A percentile compares a stretch with the other conserved stretches of the same genome.
phyloP scores from a whole-genome alignment of 768 basidiomycete species.

The Pisolithus tinctorius region DNA sequence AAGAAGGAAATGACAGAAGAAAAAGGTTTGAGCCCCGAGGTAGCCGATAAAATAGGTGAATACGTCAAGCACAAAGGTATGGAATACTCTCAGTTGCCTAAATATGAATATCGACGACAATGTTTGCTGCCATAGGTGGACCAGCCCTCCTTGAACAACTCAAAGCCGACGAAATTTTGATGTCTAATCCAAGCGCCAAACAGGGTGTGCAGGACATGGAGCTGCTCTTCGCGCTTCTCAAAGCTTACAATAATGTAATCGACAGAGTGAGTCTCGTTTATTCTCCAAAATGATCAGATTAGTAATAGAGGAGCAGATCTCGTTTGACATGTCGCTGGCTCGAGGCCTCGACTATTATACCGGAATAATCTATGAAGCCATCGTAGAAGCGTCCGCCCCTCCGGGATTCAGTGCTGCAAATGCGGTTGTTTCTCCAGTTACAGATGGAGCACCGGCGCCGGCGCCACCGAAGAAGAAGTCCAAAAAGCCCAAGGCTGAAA shows the following conservation, averaged over 20 bases:
- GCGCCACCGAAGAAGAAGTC: constrained; percentile 31
- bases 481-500: constrained; percentile 38
- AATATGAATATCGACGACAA: neutral
- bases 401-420: constrained; percentile 64
- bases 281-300: neutral
- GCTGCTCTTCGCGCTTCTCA: constrained; percentile 74
- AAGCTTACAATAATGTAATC: constrained; percentile 68
- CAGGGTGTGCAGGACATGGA: constrained; percentile 85
- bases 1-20: constrained; percentile 96
- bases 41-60: constrained; percentile 93
- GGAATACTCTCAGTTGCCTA: constrained; percentile 1
- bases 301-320: constrained; percentile 49
- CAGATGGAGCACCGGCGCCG: constrained; percentile 21
- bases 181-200: constrained; percentile 66
- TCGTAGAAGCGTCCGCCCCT: constrained; percentile 89
- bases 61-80: constrained; percentile 93
- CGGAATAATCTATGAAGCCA: constrained; percentile 95
- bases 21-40: constrained; percentile 74
- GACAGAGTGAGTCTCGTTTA: constrained; percentile 51
- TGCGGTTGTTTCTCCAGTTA: constrained; percentile 36
- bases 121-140: constrained; percentile 46
- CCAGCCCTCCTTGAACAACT: constrained; percentile 69
- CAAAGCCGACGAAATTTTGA: constrained; percentile 54
- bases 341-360: constrained; percentile 98
- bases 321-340: constrained; percentile 96